A percentile compares a stretch with the other conserved stretches of the same genome.
These are phyloP conservation scores for Pseudoturritis turrita DNA, from an alignment of 345 rosid genomes.

Conservation along the genomic window DNA sequence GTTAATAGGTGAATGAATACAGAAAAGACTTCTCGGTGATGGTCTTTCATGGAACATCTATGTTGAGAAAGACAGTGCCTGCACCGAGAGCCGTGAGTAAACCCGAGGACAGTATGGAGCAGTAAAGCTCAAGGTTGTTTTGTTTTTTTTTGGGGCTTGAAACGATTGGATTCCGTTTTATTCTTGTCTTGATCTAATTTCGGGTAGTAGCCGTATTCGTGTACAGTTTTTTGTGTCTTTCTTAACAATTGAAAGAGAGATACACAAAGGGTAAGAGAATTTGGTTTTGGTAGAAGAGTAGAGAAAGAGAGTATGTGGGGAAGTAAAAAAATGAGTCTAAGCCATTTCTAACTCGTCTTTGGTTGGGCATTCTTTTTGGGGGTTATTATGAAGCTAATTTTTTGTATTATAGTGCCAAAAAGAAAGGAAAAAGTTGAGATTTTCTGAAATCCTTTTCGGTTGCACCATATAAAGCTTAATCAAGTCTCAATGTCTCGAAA, in stretches of 20 bases:
- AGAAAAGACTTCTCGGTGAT: conserved; percentile 66
- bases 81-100: conserved; percentile 29
- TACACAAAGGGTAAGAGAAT: background rate
- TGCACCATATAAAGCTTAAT: no score
- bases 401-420: background rate
- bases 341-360: background rate
- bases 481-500: no score
- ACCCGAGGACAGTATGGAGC: conserved; percentile 20
- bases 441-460: no score
- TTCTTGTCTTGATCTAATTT: background rate
- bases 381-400: background rate
- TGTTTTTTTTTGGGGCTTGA: background rate
- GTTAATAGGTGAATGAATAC: conserved; percentile 28
- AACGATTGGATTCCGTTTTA: background rate
- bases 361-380: conserved; percentile 7
- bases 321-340: conserved; percentile 9
- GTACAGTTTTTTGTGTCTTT: conserved; percentile 21
- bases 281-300: conserved; percentile 21
- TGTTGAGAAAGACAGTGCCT: conserved; percentile 69
- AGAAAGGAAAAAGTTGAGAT: no score
- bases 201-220: conserved; percentile 5
- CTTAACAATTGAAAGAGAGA: background rate
- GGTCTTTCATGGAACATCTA: conserved; percentile 77
- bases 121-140: conserved; percentile 11
- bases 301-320: background rate